These are phyloP conservation scores for Chalciporus sp. DNA, from an alignment of 1,284 basidiomycete genomes.

Conservation along the genomic window DNA sequence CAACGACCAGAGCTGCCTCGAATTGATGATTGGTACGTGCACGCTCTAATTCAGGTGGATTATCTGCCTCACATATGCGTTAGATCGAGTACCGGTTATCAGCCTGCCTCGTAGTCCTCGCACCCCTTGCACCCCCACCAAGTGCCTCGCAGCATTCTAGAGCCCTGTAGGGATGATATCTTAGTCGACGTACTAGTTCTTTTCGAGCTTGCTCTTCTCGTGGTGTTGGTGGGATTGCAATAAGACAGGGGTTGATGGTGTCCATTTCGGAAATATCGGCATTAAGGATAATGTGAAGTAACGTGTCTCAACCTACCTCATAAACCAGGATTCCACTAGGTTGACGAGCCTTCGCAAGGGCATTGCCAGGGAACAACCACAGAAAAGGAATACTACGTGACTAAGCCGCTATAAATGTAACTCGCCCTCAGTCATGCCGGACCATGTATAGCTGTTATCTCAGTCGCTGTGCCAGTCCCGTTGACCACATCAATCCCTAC, in stretches of 20 bases:
- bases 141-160: constrained; percentile 7
- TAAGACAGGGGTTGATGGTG: constrained; percentile 5
- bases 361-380: too few species aligned
- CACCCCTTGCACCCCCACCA: not conserved
- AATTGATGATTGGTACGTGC: constrained; percentile 42
- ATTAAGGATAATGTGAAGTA: too few species aligned
- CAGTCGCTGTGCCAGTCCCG: too few species aligned
- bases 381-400: too few species aligned
- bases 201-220: not conserved
- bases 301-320: constrained; percentile 79
- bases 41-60: too few species aligned
- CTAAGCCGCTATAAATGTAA: not conserved
- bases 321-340: constrained; percentile 78
- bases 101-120: not conserved
- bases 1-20: constrained; percentile 41
- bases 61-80: not conserved
- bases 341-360: constrained; percentile 64
- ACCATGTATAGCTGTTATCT: too few species aligned
- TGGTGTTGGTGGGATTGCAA: not conserved
- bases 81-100: constrained; percentile 9
- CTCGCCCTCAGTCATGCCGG: too few species aligned
- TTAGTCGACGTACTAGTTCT: not conserved
- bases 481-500: too few species aligned
- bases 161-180: not conserved
- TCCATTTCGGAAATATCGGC: constrained; percentile 11